These are phyloP conservation scores for Aquilaria agallochum DNA, from an alignment of 441 rosid genomes.

Conservation along the genomic window DNA sequence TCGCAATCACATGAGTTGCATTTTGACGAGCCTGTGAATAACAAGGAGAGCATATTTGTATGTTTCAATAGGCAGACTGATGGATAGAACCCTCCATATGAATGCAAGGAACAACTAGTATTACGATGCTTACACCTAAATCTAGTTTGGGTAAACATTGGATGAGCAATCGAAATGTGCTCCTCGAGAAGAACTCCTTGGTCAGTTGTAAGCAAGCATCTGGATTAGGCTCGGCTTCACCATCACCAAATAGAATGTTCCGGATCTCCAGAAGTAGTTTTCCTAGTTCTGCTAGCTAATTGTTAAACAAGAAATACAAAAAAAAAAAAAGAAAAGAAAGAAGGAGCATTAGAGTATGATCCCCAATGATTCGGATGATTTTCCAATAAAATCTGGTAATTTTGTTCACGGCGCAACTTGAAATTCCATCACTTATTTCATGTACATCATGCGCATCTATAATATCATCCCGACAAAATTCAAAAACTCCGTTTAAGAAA, in stretches of 20 bases:
- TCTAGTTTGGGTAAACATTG: slow-evolving; percentile 37
- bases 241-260: slow-evolving; percentile 40
- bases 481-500: too few species aligned
- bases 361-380: too few species aligned
- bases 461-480: too few species aligned
- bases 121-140: slow-evolving; percentile 28
- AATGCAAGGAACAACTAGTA: background rate
- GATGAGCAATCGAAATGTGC: slow-evolving; percentile 46
- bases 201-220: slow-evolving; percentile 56
- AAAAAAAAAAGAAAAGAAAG: background rate
- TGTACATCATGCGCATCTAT: too few species aligned
- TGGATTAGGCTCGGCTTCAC: slow-evolving; percentile 43
- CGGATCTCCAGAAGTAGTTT: slow-evolving; percentile 40
- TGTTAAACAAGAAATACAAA: background rate
- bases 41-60: background rate
- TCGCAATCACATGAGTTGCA: slow-evolving; percentile 53
- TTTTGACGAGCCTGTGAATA: slow-evolving; percentile 37
- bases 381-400: too few species aligned
- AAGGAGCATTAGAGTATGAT: background rate
- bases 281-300: slow-evolving; percentile 32
- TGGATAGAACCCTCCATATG: background rate
- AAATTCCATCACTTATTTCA: too few species aligned
- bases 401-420: too few species aligned
- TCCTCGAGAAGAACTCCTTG: slow-evolving; percentile 48
- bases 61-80: background rate